Evolutionary conservation across 1,284 basidiomycete genomes (phyloP), one percentile per base, ranked within the genome.

Genomic region (Ceratobasidium papillatum): DNA sequence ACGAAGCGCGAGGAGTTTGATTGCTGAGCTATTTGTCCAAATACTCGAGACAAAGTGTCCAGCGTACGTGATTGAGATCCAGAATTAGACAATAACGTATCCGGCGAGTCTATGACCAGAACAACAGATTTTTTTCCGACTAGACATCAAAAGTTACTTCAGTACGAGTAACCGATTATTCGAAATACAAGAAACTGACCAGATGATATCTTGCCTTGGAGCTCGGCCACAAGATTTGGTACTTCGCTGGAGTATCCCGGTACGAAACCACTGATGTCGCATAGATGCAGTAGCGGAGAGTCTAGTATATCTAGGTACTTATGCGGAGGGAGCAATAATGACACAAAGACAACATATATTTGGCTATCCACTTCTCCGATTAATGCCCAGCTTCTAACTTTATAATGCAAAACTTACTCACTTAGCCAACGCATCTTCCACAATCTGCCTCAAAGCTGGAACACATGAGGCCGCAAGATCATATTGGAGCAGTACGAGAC

Each of bases 1-100:
- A 91, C 84, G 12, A 96, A 83, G 52, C 89, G 87, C 5, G 91
- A 91, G 27, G 88, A 84, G 19, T 83, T 89, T 90, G 79, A n/a
- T 71, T 34, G 54, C 74, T 30, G 61, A 56, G 61, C 32, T 17
- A 72, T 71, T 22, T 19, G 49, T 14, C 61, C 61, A 43, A 75
- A 74, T 41, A 74, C 22, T 17, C 25, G 43, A 34, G 64, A 30
- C 19, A 76, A 65, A 47, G 58, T 84, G 38, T 81, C 83, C 76
- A 87, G 88, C 0, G 87, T 84, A 76, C 85, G 83, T 7, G 90
- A 82, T 25, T 84, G 74, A n/a, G 89, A 89, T 14, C 84, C 85
- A 41, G 87, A 79, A 79, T 93, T 90, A 4, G 86, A 83, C 8
- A 84, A 79, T 17, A 93, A 81, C 4, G 73, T 77, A 38, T 77